Base-by-base conservation (phyloP, 169 alveolate genomes). In the Theileria annulata region DNA sequence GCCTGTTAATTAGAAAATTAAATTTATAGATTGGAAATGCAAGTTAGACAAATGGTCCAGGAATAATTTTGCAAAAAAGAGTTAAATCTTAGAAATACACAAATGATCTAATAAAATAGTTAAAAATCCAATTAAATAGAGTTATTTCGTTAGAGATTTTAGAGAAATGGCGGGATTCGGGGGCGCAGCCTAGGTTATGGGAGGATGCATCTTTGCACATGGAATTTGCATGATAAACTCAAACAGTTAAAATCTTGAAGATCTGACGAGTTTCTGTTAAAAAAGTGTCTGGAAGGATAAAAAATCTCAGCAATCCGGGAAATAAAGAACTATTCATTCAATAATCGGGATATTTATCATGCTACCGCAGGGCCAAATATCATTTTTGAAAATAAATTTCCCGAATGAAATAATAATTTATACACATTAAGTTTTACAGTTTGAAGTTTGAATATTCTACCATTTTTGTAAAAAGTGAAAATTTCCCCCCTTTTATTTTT, bases 151-250 rank as follows among this genome's bases (percentile, higher is more conserved):
- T 42, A 42, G 6, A 10, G 6, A 10, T 42, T 42, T 42, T 12
- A 17, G 13, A 42, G 51, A 42, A 42, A 42, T 42, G 51, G 15
- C 6, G 51, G 51, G 51, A 42, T 42, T 42, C 51, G 51, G 51
- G 51, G 51, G 51, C 51, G 13, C 51, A 42, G 51, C 51, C 6
- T 10, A 12, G 51, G 51, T 3, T 42, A 42, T 42, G 51, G 51
- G 51, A 42, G 35, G 66, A 56, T 56, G 66, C 66, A 56, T 56
- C 66, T 25, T 56, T 56, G 66, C 66, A 56, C 66, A 56, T 56
- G 31, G 66, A 56, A 56, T 10, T 21, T 56, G 66, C 66, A 56
- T 56, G 66, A 56, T 56, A 21, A 21, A 42, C 2, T 42, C 19
- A 42, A 42, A 42, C 51, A 42, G 3, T 42, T 42, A 42, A 42